Percentiles rank a stretch among this genome's conserved stretches.
Evolutionary conservation across 139 green algal species (phyloP).

Genomic region (Coelastrella sp.): DNA sequence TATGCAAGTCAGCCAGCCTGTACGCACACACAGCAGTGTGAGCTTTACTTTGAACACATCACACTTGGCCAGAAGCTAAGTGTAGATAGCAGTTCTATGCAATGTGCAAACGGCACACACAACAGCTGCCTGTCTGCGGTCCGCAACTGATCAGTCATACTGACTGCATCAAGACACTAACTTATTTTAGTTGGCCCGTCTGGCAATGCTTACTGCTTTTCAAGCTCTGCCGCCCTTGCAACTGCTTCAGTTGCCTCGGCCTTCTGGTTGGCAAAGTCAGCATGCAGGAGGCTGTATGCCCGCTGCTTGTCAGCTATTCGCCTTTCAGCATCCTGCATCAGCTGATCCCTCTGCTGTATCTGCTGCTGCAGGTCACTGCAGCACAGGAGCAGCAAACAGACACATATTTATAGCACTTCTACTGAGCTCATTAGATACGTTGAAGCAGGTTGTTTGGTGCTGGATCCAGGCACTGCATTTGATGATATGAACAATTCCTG

Average conservation of each 20-base stretch:
- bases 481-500: too few species aligned
- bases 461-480: too few species aligned
- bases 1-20: slow-evolving; percentile 24
- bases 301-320: slow-evolving; percentile 54
- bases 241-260: slow-evolving; percentile 4
- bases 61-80: too few species aligned
- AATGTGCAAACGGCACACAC: too few species aligned
- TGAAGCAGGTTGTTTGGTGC: too few species aligned
- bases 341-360: background rate
- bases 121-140: too few species aligned
- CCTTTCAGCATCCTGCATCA: slow-evolving; percentile 40
- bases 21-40: background rate
- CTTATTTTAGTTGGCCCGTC: too few species aligned
- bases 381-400: background rate
- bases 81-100: too few species aligned
- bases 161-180: too few species aligned
- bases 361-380: slow-evolving; percentile 30
- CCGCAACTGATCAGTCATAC: too few species aligned
- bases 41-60: too few species aligned
- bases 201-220: background rate
- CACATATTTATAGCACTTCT: background rate
- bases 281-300: slow-evolving; percentile 53
- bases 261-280: slow-evolving; percentile 49
- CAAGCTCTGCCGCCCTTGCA: background rate
- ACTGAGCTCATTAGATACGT: background rate